Evolutionary conservation across 2,329 filamentous ascomycete genomes (phyloP), one percentile per base, ranked within the genome.

Genomic region (Aspergillus pseudonomiae): DNA sequence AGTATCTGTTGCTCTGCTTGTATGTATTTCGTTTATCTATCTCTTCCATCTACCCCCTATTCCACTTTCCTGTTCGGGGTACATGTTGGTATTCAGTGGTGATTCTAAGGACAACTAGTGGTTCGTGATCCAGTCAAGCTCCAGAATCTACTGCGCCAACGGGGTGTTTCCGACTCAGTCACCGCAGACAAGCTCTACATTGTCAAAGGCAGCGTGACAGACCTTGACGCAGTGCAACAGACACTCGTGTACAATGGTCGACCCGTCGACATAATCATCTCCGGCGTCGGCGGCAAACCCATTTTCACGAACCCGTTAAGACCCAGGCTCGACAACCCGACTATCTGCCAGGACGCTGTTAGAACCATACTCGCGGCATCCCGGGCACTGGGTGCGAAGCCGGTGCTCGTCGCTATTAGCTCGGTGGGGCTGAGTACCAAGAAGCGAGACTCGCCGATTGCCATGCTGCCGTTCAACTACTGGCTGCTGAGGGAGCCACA

Each of bases 111-210:
- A 19, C 30, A 21, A 30, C 41, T 28, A 70, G 68, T 87, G 10
- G 84, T 77, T 28, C 82, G 85, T 21, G 82, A 76, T 1, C 83
- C 84, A 1, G 68, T 76, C 5, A 86, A 86, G 69, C 81, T 87
- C 54, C 74, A 70, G 53, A 67, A 71, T 10, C 71, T 80, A n/a
- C 78, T 86, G 36, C 70, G 65, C 6, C 69, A 72, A 39, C 80
- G 82, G 67, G 75, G 74, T 16, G 67, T 86, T 57, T 69, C 78
- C 30, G 57, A 74, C 24, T 64, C 72, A 12, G 68, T 70, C 56
- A 62, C 83, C 62, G 60, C 75, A 65, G 63, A 67, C 36, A 71
- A 82, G 60, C 80, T 86, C 39, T 82, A 77, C 62, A 81, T 86
- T 61, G 73, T 83, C 62, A 45, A 79, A 66, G 85, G 85, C 65